Percentiles rank a stretch among this genome's conserved stretches.
phyloP scores from a whole-genome alignment of 345 rosid genomes.

The Citrus hindsii region DNA sequence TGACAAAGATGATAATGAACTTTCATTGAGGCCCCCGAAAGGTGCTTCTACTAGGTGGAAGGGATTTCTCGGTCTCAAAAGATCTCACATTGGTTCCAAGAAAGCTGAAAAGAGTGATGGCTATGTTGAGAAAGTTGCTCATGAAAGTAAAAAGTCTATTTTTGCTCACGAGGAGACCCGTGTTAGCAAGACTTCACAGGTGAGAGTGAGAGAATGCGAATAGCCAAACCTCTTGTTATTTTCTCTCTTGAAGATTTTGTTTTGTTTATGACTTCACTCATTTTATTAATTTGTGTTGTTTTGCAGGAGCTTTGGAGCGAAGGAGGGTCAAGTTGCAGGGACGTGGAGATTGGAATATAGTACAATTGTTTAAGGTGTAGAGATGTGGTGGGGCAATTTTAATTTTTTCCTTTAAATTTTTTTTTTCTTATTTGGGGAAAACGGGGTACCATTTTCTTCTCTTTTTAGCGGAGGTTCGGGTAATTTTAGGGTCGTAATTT shows the following conservation, averaged over 20 bases:
- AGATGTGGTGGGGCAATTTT: constrained; percentile 13
- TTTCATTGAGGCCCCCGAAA: constrained; percentile 55
- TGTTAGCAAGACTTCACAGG: constrained; percentile 34
- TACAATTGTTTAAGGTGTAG: constrained; percentile 21
- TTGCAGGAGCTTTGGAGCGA: constrained; percentile 42
- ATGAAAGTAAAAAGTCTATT: constrained; percentile 33
- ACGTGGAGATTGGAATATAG: constrained; percentile 57
- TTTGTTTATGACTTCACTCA: background rate
- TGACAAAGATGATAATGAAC: constrained; percentile 26
- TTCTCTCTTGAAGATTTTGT: background rate
- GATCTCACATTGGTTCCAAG: constrained; percentile 69
- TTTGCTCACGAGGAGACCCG: constrained; percentile 23
- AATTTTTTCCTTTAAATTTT: too few species aligned
- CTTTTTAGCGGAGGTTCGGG: constrained; percentile 12
- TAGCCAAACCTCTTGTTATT: background rate
- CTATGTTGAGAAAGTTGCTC: constrained; percentile 25
- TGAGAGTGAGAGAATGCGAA: background rate
- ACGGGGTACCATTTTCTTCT: constrained; percentile 17
- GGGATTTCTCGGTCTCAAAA: constrained; percentile 78
- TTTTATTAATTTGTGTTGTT: background rate
- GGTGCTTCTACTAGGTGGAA: constrained; percentile 69
- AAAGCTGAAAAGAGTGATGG: constrained; percentile 45
- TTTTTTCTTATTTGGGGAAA: background rate
- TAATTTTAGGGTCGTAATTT: constrained; percentile 13
- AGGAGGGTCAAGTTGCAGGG: constrained; percentile 57